phyloP scores from a whole-genome alignment of 2,329 filamentous ascomycete genomes.

The Penicillium sp. region DNA sequence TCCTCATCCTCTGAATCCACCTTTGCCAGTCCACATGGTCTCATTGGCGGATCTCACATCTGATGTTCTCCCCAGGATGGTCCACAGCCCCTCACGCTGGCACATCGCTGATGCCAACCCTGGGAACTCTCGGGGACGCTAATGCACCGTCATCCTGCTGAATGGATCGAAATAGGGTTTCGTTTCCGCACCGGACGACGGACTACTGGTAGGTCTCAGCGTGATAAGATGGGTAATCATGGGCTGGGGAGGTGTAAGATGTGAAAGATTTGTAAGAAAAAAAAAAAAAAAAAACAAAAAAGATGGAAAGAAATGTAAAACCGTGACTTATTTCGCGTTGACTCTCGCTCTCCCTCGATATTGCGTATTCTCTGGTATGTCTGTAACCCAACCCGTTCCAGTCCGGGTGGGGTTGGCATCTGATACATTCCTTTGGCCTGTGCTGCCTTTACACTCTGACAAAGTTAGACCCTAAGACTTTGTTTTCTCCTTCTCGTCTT shows the following conservation, averaged over 20 bases:
- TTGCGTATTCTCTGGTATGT: constrained; percentile 13
- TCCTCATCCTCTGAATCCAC: constrained; percentile 3
- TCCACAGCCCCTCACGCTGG: neutral
- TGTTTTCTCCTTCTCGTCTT: neutral
- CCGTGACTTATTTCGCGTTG: neutral
- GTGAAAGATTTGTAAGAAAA: neutral
- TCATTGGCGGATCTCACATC: constrained; percentile 26
- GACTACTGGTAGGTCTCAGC: constrained; percentile 1
- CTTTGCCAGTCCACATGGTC: constrained; percentile 18
- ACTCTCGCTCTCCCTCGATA: neutral
- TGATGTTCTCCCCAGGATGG: neutral
- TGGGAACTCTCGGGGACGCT: constrained; percentile 14
- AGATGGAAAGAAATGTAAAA: neutral
- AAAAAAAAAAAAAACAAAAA: neutral
- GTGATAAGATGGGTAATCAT: constrained; percentile 1
- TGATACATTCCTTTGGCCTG: constrained; percentile 31
- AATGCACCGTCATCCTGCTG: constrained; percentile 15
- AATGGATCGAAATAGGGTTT: constrained; percentile 25
- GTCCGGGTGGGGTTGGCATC: constrained; percentile 18
- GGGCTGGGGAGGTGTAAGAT: neutral
- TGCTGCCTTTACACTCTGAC: constrained; percentile 15
- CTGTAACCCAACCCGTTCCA: constrained; percentile 24
- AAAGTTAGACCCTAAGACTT: neutral
- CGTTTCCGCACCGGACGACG: neutral
- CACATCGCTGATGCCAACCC: constrained; percentile 1